phyloP scores from a whole-genome alignment of 192 early-diverging fungal genomes.

The Cladochytrium replicatum region DNA sequence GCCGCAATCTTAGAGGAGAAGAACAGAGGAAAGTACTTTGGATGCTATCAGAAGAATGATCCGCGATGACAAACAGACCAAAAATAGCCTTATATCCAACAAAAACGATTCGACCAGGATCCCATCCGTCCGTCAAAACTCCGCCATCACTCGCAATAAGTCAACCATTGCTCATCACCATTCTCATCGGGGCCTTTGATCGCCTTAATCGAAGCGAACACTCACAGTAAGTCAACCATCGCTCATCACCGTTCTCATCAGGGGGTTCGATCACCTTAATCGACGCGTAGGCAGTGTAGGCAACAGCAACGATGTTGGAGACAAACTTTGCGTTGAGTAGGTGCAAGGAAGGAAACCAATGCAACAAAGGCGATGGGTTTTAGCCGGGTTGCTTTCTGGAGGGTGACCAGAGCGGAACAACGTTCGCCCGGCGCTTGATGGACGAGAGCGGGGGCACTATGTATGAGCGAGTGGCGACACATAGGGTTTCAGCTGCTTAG shows the following conservation, averaged over 20 bases:
- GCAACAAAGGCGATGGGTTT: slow-evolving; percentile 22
- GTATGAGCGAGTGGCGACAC: background rate
- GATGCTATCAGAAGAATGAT: slow-evolving; percentile 18
- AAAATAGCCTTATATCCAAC: slow-evolving; percentile 29
- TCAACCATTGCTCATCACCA: slow-evolving; percentile 42
- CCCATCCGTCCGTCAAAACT: background rate
- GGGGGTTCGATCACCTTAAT: slow-evolving; percentile 36
- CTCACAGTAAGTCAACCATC: slow-evolving; percentile 48
- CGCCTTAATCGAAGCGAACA: slow-evolving; percentile 27
- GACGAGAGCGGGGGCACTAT: slow-evolving; percentile 1
- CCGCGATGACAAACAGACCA: slow-evolving; percentile 33
- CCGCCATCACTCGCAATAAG: slow-evolving; percentile 32
- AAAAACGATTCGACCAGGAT: slow-evolving; percentile 3
- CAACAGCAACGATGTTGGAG: slow-evolving; percentile 28
- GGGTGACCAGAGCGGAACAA: slow-evolving; percentile 21
- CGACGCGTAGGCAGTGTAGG: slow-evolving; percentile 29
- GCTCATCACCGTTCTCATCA: slow-evolving; percentile 35
- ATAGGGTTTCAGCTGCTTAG: background rate
- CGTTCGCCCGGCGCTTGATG: slow-evolving; percentile 12
- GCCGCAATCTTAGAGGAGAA: slow-evolving; percentile 32
- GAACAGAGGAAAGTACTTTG: slow-evolving; percentile 20
- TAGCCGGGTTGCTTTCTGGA: slow-evolving; percentile 17
- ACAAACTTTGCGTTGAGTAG: slow-evolving; percentile 25
- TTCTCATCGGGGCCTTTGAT: slow-evolving; percentile 33
- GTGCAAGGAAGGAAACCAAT: slow-evolving; percentile 7